Evolutionary conservation across 176 grass and related monocot species (phyloP).

Genomic region (Stipa capillata): DNA sequence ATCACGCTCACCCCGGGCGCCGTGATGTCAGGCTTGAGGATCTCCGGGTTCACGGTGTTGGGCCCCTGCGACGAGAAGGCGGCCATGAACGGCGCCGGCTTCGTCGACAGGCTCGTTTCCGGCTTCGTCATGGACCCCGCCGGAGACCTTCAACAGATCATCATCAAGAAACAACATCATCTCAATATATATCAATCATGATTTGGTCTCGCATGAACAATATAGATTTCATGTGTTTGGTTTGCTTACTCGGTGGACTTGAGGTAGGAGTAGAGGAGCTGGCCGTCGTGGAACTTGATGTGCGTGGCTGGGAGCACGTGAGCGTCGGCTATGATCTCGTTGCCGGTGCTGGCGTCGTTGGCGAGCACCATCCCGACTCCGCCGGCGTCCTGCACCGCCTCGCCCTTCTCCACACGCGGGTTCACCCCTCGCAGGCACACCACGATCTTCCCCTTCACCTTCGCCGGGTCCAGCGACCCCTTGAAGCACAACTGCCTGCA

Average conservation of each 20-base stretch:
- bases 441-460: constrained; percentile 68
- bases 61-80: constrained; percentile 76
- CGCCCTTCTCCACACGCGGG: constrained; percentile 39
- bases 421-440: constrained; percentile 58
- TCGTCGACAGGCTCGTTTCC: constrained; percentile 36
- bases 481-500: constrained; percentile 42
- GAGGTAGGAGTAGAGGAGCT: constrained; percentile 37
- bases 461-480: constrained; percentile 50
- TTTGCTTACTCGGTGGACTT: constrained; percentile 40
- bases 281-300: constrained; percentile 44
- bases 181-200: no score
- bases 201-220: no score
- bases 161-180: no score
- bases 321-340: constrained; percentile 60
- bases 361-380: constrained; percentile 56
- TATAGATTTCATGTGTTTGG: background rate
- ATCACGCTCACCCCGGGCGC: constrained; percentile 62
- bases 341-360: constrained; percentile 31
- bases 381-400: constrained; percentile 46
- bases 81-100: constrained; percentile 70
- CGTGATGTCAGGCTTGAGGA: constrained; percentile 80
- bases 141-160: constrained; percentile 23
- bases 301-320: constrained; percentile 68
- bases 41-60: constrained; percentile 51
- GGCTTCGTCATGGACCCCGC: constrained; percentile 43